Base-by-base conservation (phyloP, 176 grass and related monocot genomes). In the Triticum timopheevii region DNA sequence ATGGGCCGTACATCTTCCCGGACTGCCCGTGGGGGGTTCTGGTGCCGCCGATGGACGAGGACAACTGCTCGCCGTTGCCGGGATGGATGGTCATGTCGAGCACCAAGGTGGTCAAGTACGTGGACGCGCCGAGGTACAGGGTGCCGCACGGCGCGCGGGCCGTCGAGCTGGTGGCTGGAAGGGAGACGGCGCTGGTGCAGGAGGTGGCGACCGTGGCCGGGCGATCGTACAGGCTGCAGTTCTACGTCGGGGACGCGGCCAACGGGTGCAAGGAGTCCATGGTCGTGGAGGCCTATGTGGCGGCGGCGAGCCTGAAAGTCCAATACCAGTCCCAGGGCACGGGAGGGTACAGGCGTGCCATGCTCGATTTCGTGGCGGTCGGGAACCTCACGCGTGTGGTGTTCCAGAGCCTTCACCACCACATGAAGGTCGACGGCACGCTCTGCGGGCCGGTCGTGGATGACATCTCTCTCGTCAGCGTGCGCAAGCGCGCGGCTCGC, bases 121-220 rank as follows among this genome's bases (percentile, higher is more conserved):
- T 92, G 19, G 93, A 94, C 82, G 80, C 90, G 34, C 78, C 80
- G 77, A 90, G 90, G 79, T 71, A 78, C 83, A 44, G 19, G 33
- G 90, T 95, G 79, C 90, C 90, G 8, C 88, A 54, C 8, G 93
- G 93, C 69, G 17, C 47, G 12, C 76, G 79, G 69, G 93, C 93
- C 23, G 90, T 92, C 39, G 85, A 95, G 90, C 83, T 95, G 24
- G 93, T 93, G 47, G 86, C 86, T 31, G 88, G 88, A 4, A 78
- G 79, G 72, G 93, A 95, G 84, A 47, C 64, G 20, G 88, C 93
- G 58, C 88, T 95, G 69, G 38, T 85, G 70, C 93, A 95, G 86
- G 80, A 87, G 80, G 83, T 39, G 77, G 24, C 19, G 10, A 95
- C 93, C 8, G 40, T 25, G 75, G 65, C 84, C 8, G 86, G 88